Evolutionary conservation across 2,329 filamentous ascomycete species (phyloP).

Genomic region (Xylaria sp.): DNA sequence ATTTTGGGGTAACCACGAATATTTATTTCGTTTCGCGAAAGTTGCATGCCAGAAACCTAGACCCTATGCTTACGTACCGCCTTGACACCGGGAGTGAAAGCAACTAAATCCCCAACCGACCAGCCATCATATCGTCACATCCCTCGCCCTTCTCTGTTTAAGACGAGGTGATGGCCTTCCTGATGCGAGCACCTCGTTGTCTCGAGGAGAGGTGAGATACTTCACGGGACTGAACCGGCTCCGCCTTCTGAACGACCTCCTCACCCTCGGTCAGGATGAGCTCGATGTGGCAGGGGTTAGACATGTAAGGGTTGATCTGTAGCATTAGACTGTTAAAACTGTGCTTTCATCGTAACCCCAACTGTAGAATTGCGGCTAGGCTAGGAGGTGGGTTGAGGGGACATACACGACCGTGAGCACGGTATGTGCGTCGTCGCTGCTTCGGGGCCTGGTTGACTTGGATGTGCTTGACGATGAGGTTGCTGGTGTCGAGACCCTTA

Average conservation of each 20-base stretch:
- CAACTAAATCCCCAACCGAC: slow-evolving; percentile 50
- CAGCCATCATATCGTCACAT: slow-evolving; percentile 48
- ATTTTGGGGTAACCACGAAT: slow-evolving; percentile 50
- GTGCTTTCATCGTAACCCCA: neutral
- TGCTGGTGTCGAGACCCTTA: slow-evolving; percentile 97
- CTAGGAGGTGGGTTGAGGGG: slow-evolving; percentile 31
- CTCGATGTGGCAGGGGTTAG: slow-evolving; percentile 99
- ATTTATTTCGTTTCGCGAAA: slow-evolving; percentile 47
- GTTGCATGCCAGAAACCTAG: slow-evolving; percentile 53
- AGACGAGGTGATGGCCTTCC: slow-evolving; percentile 73
- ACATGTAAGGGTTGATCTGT: slow-evolving; percentile 99
- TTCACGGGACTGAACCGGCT: slow-evolving; percentile 72
- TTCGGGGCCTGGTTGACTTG: slow-evolving; percentile 99
- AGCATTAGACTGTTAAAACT: slow-evolving; percentile 26
- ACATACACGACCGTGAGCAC: slow-evolving; percentile 99
- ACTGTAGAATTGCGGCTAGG: neutral
- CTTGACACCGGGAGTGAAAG: slow-evolving; percentile 54
- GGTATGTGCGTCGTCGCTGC: slow-evolving; percentile 99
- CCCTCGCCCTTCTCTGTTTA: slow-evolving; percentile 54
- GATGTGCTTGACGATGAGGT: slow-evolving; percentile 99
- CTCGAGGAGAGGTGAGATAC: slow-evolving; percentile 81
- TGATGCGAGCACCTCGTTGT: slow-evolving; percentile 82
- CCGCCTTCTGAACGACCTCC: slow-evolving; percentile 93
- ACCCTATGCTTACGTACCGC: slow-evolving; percentile 53
- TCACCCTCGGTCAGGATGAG: slow-evolving; percentile 98